These are phyloP conservation scores for Talaromyces trachyspermus DNA, from an alignment of 495 filamentous ascomycete genomes.

Conservation along the genomic window DNA sequence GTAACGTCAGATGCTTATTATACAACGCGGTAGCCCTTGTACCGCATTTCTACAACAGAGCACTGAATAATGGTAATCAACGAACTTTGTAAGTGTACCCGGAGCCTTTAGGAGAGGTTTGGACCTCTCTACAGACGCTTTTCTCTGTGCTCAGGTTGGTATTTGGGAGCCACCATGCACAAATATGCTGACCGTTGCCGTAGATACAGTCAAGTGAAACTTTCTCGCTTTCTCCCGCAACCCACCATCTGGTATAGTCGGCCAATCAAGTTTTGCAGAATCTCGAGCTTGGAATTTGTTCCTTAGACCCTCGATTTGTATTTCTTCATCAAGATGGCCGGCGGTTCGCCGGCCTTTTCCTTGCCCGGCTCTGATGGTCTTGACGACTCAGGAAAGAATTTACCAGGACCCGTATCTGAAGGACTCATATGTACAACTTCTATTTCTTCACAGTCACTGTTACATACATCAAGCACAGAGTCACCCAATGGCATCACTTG, in stretches of 20 bases:
- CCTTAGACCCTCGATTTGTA: not conserved
- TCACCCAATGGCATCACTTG: constrained; percentile 8
- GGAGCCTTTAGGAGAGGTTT: not conserved
- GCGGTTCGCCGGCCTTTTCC: not conserved
- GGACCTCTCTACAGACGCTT: not conserved
- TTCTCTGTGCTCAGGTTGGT: not conserved
- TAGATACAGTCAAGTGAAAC: constrained; percentile 8
- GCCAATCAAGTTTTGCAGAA: constrained; percentile 1
- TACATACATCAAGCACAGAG: not conserved
- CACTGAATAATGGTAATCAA: not conserved
- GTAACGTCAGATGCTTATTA: constrained; percentile 1
- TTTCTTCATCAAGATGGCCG: constrained; percentile 1
- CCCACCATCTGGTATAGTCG: not conserved
- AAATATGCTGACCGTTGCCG: constrained; percentile 9
- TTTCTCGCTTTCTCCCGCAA: not conserved
- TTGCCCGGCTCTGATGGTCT: not conserved
- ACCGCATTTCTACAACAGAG: not conserved
- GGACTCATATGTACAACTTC: not conserved
- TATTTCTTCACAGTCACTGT: not conserved
- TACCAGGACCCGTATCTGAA: not conserved
- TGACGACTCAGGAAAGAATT: constrained; percentile 1
- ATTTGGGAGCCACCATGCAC: constrained; percentile 4
- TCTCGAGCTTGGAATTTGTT: not conserved
- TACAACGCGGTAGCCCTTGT: constrained; percentile 1
- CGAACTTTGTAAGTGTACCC: not conserved